These are phyloP conservation scores for Amauroascus verrucosus DNA, from an alignment of 2,329 filamentous ascomycete species.

Conservation along the genomic window DNA sequence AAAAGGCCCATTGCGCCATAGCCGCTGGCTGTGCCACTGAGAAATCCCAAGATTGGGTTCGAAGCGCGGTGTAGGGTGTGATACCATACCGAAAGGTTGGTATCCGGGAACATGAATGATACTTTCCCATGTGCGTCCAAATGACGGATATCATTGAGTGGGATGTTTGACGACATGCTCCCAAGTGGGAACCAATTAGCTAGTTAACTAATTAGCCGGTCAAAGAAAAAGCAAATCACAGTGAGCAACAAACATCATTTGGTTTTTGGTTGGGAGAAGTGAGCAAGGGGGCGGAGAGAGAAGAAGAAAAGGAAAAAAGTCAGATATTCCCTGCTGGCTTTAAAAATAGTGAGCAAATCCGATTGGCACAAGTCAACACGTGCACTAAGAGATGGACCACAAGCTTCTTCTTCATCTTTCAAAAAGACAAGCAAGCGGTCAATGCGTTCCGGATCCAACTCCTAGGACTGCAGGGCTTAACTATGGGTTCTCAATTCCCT, in stretches of 20 bases:
- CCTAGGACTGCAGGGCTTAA: neutral
- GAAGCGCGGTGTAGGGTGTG: neutral
- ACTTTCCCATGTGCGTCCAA: neutral
- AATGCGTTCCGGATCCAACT: neutral
- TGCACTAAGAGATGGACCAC: constrained; percentile 4
- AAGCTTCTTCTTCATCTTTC: neutral
- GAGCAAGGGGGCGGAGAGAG: neutral
- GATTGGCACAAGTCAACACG: neutral
- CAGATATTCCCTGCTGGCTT: neutral
- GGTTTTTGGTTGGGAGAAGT: neutral
- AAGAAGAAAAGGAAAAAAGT: neutral
- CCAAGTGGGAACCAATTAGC: too few species aligned
- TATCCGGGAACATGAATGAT: neutral
- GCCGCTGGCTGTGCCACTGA: neutral
- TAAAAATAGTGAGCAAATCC: neutral
- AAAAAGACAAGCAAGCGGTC: neutral
- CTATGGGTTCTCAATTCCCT: neutral
- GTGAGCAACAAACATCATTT: neutral
- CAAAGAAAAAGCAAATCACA: neutral
- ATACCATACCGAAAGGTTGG: neutral
- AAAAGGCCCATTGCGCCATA: neutral
- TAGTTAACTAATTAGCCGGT: neutral
- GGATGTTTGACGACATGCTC: neutral
- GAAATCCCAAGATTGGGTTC: neutral
- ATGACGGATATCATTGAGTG: neutral